Evolutionary conservation across 331 rosid species (phyloP), one percentile per base, ranked within the genome.

Genomic region (Acacia pycnantha): DNA sequence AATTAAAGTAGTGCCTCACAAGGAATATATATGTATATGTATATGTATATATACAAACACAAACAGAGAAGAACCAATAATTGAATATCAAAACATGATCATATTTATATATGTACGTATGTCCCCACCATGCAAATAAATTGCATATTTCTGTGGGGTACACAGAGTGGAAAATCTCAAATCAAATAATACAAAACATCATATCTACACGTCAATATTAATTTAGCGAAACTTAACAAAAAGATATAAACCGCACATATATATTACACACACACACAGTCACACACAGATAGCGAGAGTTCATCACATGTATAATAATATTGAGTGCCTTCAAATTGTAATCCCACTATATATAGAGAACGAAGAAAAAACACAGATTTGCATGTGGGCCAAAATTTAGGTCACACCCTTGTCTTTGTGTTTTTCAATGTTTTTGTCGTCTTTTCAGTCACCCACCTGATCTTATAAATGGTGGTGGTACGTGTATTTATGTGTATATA

Each of bases 141-240:
- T 50, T 74, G 58, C 77, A 53, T 16, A 76, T 64, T 64, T 67
- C 29, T 62, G 70, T 73, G 76, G 72, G 67, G 82, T 29, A 79
- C 87, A 29, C 15, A 2, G 18, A 1, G 40, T 33, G 87, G 90
- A 91, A 82, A 58, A 88, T 84, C 56, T 46, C 40, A 71, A 12
- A 85, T 78, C 48, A 74, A 41, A 62, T 37, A 6, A 56, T 16
- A 16, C 77, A 79, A 81, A 85, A 58, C 14, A 59, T 72, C 69
- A 44, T 75, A 83, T 56, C 82, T 53, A 48, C 50, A 66, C 16
- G 16, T 48, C 51, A 37, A 37, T 0, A 6, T 6, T 13, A 4
- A 47, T 50, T 50, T 3, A 16, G 21, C 6, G 16, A 50, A 4
- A 50, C 56, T 50, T 43, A 16, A 16, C 56, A 50, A 50, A 48